A percentile compares a stretch with the other conserved stretches of the same genome.
Evolutionary conservation across 208 protist species (phyloP).

Genomic region (Kentomonas sorsogonicus): DNA sequence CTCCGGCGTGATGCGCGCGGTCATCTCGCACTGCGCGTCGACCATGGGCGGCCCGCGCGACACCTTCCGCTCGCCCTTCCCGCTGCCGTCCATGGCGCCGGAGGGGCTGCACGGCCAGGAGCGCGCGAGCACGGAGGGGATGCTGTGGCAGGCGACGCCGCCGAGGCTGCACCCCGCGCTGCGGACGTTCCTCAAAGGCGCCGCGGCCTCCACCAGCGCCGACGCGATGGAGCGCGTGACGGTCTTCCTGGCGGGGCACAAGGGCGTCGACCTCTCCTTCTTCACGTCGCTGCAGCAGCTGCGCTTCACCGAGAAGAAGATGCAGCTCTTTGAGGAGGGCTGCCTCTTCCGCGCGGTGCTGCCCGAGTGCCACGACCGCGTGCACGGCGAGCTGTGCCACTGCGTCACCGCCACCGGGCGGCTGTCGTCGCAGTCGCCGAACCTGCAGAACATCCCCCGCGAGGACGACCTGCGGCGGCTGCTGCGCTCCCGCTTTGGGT

Average conservation of each 20-base stretch:
- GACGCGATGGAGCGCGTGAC: constrained; percentile 89
- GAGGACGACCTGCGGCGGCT: constrained; percentile 79
- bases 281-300: constrained; percentile 87
- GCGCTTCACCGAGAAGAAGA: constrained; percentile 87
- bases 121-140: constrained; percentile 69
- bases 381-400: constrained; percentile 88
- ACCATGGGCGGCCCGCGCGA: constrained; percentile 64
- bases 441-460: constrained; percentile 86
- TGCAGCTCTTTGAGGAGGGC: constrained; percentile 88
- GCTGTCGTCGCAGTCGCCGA: constrained; percentile 84
- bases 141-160: constrained; percentile 86
- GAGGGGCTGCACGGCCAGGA: constrained; percentile 77
- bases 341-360: constrained; percentile 84
- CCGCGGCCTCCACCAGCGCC: constrained; percentile 64
- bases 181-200: constrained; percentile 51
- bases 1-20: constrained; percentile 46
- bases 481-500: constrained; percentile 81
- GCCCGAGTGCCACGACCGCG: constrained; percentile 74
- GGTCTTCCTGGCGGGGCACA: constrained; percentile 68
- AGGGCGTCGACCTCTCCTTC: constrained; percentile 81
- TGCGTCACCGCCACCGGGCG: constrained; percentile 84
- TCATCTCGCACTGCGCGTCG: constrained; percentile 75
- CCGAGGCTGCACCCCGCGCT: constrained; percentile 62
- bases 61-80: constrained; percentile 67
- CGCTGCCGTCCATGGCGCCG: constrained; percentile 36